Conservation (phyloP, 306 rosid species). For the Ormosia semicastrata region DNA sequence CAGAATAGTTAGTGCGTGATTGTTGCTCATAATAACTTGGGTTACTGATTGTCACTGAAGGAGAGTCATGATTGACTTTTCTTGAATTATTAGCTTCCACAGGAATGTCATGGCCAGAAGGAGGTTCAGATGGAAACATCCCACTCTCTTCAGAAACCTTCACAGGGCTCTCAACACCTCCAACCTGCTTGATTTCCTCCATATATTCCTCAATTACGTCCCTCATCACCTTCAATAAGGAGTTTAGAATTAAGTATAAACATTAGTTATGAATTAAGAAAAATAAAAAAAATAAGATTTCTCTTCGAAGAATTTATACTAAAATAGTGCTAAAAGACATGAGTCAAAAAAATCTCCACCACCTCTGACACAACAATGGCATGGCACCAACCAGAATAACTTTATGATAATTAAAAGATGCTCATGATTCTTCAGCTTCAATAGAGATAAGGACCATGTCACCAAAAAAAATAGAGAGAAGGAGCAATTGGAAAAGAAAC, state of each 20-base stretch:
- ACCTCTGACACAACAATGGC: background rate
- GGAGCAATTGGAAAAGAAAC: background rate
- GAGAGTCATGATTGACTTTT: constrained; percentile 33
- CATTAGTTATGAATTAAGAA: background rate
- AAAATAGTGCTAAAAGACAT: background rate
- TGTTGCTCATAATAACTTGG: constrained; percentile 40
- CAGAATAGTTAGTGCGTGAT: constrained; percentile 22
- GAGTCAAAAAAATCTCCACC: background rate
- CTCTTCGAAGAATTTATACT: background rate
- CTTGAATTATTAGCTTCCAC: constrained; percentile 34
- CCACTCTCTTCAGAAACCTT: constrained; percentile 44
- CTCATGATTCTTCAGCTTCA: background rate
- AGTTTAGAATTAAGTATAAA: background rate
- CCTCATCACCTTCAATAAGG: constrained; percentile 63
- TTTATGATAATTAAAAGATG: background rate
- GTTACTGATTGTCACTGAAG: constrained; percentile 29
- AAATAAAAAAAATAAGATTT: background rate
- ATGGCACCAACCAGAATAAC: background rate
- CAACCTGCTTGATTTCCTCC: constrained; percentile 79
- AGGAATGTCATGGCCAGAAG: constrained; percentile 33
- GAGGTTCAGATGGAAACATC: constrained; percentile 34
- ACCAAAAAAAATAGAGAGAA: background rate
- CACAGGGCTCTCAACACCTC: constrained; percentile 65
- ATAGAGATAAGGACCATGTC: background rate
- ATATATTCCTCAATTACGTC: constrained; percentile 77